phyloP scores from a whole-genome alignment of 2,329 filamentous ascomycete species.

The Neoarthrinium moseri region DNA sequence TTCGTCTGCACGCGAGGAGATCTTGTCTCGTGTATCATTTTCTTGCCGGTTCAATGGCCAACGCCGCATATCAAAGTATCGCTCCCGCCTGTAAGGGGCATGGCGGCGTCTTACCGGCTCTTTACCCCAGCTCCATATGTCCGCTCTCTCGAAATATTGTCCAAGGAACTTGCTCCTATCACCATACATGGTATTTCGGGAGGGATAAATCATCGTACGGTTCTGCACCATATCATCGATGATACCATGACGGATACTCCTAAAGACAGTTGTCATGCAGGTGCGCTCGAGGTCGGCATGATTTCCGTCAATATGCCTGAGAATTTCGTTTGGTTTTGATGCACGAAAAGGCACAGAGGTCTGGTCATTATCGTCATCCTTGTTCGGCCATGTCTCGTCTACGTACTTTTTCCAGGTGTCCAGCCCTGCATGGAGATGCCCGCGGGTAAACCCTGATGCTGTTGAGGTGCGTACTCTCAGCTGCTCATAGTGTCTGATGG shows the following conservation, averaged over 20 bases:
- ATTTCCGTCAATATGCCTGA: neutral
- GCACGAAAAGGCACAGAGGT: neutral
- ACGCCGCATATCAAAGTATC: conserved; percentile 44
- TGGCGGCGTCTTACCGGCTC: conserved; percentile 26
- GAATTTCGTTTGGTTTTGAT: neutral
- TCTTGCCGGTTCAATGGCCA: conserved; percentile 45
- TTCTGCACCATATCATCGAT: conserved; percentile 44
- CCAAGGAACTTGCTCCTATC: conserved; percentile 16
- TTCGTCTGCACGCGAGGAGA: conserved; percentile 28
- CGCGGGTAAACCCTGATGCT: neutral
- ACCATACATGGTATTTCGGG: conserved; percentile 24
- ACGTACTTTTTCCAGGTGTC: neutral
- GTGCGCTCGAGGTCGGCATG: conserved; percentile 22
- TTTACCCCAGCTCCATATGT: conserved; percentile 30
- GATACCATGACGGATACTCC: conserved; percentile 35
- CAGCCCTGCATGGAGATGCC: neutral
- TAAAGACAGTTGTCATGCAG: conserved; percentile 16
- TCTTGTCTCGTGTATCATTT: conserved; percentile 23
- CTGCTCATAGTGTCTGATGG: conserved; percentile 22
- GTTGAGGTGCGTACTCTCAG: conserved; percentile 18
- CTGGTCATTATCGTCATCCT: neutral
- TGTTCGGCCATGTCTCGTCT: neutral
- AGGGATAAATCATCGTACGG: conserved; percentile 39
- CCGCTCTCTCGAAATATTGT: conserved; percentile 20
- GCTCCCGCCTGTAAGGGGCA: conserved; percentile 24